Conservation (phyloP, 768 basidiomycete genomes). For the Gautieria morchelliformis region DNA sequence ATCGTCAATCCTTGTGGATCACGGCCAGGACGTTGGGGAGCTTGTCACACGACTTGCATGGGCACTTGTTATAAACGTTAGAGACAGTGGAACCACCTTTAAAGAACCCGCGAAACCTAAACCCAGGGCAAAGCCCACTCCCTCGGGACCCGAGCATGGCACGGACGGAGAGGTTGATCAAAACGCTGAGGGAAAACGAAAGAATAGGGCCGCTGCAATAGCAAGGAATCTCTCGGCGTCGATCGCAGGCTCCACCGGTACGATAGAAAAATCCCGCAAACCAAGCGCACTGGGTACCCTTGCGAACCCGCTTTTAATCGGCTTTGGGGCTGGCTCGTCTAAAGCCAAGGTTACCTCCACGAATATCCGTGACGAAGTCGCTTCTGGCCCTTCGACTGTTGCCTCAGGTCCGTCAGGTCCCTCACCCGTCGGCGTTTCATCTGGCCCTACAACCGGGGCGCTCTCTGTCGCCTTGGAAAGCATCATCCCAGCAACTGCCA, state of each 20-base stretch:
- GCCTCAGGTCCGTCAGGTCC: background rate
- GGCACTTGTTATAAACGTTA: constrained; percentile 55
- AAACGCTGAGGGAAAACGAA: background rate
- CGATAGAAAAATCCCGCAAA: constrained; percentile 1
- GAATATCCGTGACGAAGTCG: background rate
- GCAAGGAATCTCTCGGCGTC: background rate
- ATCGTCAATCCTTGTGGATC: constrained; percentile 61
- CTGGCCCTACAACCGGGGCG: constrained; percentile 19
- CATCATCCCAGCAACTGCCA: constrained; percentile 70
- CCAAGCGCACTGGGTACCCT: constrained; percentile 1
- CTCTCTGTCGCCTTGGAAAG: constrained; percentile 36
- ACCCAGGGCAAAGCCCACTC: constrained; percentile 26
- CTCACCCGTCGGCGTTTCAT: background rate
- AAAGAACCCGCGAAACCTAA: constrained; percentile 32
- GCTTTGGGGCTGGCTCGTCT: constrained; percentile 2
- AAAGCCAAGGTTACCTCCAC: background rate
- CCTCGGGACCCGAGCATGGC: background rate
- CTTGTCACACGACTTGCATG: constrained; percentile 58
- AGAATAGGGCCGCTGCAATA: background rate
- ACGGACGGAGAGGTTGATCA: background rate
- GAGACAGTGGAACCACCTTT: constrained; percentile 49
- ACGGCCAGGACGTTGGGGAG: constrained; percentile 51
- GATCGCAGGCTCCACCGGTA: background rate
- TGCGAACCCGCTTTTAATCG: constrained; percentile 6
- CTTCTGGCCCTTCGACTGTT: background rate